These are phyloP conservation scores for Massarina eburnea DNA, from an alignment of 2,329 filamentous ascomycete genomes.

Conservation along the genomic window DNA sequence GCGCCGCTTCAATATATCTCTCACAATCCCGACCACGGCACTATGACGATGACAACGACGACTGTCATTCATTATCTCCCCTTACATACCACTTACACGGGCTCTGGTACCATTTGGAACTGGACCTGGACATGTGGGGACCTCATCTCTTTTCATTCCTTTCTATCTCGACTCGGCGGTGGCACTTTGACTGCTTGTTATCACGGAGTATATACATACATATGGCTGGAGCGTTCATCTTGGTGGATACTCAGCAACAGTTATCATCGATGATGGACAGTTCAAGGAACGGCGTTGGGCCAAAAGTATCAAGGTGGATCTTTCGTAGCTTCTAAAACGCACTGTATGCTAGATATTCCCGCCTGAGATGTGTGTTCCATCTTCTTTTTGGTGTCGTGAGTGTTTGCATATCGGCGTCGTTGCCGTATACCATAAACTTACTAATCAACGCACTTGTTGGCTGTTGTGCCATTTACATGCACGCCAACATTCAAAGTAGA, in stretches of 20 bases:
- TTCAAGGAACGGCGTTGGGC: constrained; percentile 18
- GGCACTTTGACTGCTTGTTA: constrained; percentile 14
- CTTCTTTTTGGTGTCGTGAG: not conserved
- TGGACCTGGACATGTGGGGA: not conserved
- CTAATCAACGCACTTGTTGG: too few relatives aligned
- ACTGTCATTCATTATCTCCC: constrained; percentile 17
- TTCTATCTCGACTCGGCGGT: constrained; percentile 2
- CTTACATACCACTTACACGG: not conserved
- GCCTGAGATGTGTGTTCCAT: not conserved
- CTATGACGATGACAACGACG: constrained; percentile 1
- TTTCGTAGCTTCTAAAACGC: constrained; percentile 30
- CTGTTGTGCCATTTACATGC: too few relatives aligned
- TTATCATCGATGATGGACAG: constrained; percentile 23
- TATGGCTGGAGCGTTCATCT: constrained; percentile 23
- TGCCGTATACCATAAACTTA: not conserved
- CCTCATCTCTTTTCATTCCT: constrained; percentile 1
- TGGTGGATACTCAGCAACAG: constrained; percentile 26
- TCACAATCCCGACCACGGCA: constrained; percentile 11
- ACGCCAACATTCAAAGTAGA: too few relatives aligned
- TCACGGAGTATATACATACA: constrained; percentile 33
- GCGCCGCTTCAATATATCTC: constrained; percentile 5
- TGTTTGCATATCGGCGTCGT: not conserved
- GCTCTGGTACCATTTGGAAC: not conserved
- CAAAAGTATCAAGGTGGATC: constrained; percentile 22
- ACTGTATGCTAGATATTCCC: constrained; percentile 25